These are phyloP conservation scores for Pyronema domesticum DNA, from an alignment of 495 filamentous ascomycete species.

Conservation along the genomic window DNA sequence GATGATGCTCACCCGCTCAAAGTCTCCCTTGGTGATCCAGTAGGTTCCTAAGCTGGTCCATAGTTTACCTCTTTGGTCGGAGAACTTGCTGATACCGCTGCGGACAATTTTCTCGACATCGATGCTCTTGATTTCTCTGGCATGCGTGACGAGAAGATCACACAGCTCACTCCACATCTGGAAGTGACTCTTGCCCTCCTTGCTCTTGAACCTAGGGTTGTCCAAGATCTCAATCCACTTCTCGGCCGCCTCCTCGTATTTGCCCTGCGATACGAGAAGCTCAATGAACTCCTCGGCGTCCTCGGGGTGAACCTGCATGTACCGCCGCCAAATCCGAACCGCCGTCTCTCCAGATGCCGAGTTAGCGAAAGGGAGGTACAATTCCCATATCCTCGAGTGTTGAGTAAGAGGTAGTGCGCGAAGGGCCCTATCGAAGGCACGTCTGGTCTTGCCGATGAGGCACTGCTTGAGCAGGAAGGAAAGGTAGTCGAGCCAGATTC, in stretches of 20 bases:
- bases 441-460: constrained; percentile 71
- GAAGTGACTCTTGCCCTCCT: constrained; percentile 84
- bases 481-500: constrained; percentile 97
- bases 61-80: constrained; percentile 89
- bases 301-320: constrained; percentile 96
- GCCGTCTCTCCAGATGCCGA: constrained; percentile 84
- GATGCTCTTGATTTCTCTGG: constrained; percentile 70
- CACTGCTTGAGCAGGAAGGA: constrained; percentile 81
- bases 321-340: constrained; percentile 82
- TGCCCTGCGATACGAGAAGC: constrained; percentile 59
- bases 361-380: constrained; percentile 82
- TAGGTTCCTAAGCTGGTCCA: constrained; percentile 94
- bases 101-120: constrained; percentile 87
- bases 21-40: constrained; percentile 84
- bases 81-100: constrained; percentile 81
- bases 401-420: constrained; percentile 91
- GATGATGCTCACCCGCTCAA: constrained; percentile 40
- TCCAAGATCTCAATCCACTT: constrained; percentile 89
- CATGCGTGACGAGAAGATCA: constrained; percentile 84
- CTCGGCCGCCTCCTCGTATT: constrained; percentile 83
- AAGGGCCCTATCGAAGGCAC: constrained; percentile 84
- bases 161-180: constrained; percentile 98
- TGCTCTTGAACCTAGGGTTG: constrained; percentile 79
- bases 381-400: constrained; percentile 89
- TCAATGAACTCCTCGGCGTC: constrained; percentile 90